Percentiles rank a stretch among this genome's conserved stretches.
Conservation (phyloP, 148 eudicot genomes). For the Pharnaceum exiguum region DNA sequence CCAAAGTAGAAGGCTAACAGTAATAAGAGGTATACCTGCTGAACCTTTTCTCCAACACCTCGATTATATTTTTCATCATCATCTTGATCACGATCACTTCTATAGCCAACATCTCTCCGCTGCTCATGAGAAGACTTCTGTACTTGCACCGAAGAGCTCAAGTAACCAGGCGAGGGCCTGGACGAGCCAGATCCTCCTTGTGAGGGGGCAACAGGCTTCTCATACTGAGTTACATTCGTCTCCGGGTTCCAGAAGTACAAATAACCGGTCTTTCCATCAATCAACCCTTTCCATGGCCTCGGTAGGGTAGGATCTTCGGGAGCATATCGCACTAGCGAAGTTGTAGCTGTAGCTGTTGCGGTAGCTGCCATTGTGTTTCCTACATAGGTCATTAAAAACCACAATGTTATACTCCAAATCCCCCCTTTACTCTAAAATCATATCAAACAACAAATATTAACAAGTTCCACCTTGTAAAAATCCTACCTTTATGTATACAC, state of each 20-base stretch:
- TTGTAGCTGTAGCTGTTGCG: constrained; percentile 51
- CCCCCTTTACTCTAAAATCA: not conserved
- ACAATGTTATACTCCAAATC: not conserved
- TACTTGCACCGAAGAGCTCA: constrained; percentile 55
- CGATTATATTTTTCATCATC: constrained; percentile 41
- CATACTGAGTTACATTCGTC: constrained; percentile 93
- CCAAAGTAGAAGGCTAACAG: not conserved
- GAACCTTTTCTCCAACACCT: constrained; percentile 29
- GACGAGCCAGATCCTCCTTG: constrained; percentile 21
- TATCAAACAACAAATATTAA: not conserved
- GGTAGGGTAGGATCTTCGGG: constrained; percentile 94
- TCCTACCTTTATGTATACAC: too few species aligned
- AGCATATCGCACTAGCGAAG: constrained; percentile 89
- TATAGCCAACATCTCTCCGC: constrained; percentile 23
- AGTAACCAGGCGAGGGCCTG: constrained; percentile 27
- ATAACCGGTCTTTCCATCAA: constrained; percentile 84
- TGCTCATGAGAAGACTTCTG: constrained; percentile 49
- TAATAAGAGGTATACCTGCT: constrained; percentile 44
- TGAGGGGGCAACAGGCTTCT: constrained; percentile 58
- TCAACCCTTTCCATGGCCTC: constrained; percentile 91
- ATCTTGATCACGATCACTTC: constrained; percentile 42
- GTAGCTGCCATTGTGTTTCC: constrained; percentile 43
- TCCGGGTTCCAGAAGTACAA: constrained; percentile 96
- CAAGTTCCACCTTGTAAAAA: not conserved
- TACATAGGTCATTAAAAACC: not conserved